A percentile compares a stretch with the other conserved stretches of the same genome.
These are phyloP conservation scores for Tricholomella constricta DNA, from an alignment of 768 basidiomycete genomes.

Conservation along the genomic window DNA sequence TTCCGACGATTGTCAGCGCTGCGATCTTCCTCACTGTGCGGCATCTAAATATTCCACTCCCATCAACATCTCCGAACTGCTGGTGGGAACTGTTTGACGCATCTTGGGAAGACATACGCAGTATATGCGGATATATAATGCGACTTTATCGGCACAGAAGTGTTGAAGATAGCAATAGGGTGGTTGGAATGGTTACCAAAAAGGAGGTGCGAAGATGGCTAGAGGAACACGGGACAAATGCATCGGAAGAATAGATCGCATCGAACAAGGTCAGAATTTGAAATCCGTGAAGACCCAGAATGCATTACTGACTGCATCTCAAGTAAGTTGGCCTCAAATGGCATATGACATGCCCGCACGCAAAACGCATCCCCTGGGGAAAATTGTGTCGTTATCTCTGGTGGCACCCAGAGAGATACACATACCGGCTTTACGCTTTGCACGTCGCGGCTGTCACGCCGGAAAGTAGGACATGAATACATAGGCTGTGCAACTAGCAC, in stretches of 20 bases:
- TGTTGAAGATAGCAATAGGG: slow-evolving; percentile 43
- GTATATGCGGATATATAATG: slow-evolving; percentile 83
- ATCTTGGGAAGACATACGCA: slow-evolving; percentile 85
- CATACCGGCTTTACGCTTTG: too few species aligned
- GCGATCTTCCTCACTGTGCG: slow-evolving; percentile 83
- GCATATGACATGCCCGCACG: too few species aligned
- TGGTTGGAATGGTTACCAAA: slow-evolving; percentile 68
- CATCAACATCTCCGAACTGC: slow-evolving; percentile 64
- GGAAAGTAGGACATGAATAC: too few species aligned
- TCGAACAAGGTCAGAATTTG: neutral
- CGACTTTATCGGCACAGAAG: slow-evolving; percentile 67
- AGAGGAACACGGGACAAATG: slow-evolving; percentile 46
- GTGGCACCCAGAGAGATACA: neutral
- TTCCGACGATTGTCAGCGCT: slow-evolving; percentile 88
- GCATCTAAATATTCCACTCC: slow-evolving; percentile 71
- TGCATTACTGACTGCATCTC: neutral
- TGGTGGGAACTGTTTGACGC: slow-evolving; percentile 98
- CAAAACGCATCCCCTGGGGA: too few species aligned
- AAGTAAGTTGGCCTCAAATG: too few species aligned
- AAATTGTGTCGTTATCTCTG: neutral
- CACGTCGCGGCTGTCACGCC: too few species aligned
- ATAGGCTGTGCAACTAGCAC: too few species aligned
- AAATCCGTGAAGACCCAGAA: neutral
- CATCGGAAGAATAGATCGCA: neutral
- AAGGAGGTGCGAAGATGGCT: slow-evolving; percentile 84